Base-by-base conservation (phyloP, 345 rosid genomes). In the Toxicodendron radicans region DNA sequence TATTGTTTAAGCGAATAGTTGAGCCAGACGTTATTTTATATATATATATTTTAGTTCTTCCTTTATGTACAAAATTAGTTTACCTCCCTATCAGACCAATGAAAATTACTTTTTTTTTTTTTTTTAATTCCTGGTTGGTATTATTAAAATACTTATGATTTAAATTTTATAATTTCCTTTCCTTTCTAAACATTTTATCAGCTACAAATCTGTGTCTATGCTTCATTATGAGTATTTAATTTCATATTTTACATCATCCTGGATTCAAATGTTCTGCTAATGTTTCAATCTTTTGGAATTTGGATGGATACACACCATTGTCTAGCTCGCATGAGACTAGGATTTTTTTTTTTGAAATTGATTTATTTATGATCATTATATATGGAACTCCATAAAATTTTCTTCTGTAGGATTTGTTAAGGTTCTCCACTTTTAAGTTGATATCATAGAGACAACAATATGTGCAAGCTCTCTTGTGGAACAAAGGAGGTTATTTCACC, bases 401-500 rank as follows among this genome's bases (percentile, higher is more conserved):
- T 51, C 54, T 74, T 65, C 13, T 58, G 71, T 35, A 68, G 83
- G 79, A 49, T 7, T 75, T 56, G 9, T 57, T 24, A 41, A 72
- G 70, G 72, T 68, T 4, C 35, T 73, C 38, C 57, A 53, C 46
- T 59, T 41, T 20, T 45, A 57, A 33, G 60, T 60, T 45, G 8
- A n/a, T 43, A 46, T 67, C 67, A 76, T 72, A 72, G 73, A 45
- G 77, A 54, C 71, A 70, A 74, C 61, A 57, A 72, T 73, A 79
- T 73, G 82, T 68, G 82, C 82, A 73, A 73, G 49, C 76, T 66
- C n/a, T 74, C 60, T 74, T 57, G 72, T 53, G 60, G 76, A 33
- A 45, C 53, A 41, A n/a, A 70, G 71, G 73, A 76, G 64, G 57
- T 74, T 73, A 60, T 77, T 51, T 76, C 48, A 24, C 58, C 16